Conservation (phyloP, 108 stramenopile species). For the Aurantiochytrium sp. region DNA sequence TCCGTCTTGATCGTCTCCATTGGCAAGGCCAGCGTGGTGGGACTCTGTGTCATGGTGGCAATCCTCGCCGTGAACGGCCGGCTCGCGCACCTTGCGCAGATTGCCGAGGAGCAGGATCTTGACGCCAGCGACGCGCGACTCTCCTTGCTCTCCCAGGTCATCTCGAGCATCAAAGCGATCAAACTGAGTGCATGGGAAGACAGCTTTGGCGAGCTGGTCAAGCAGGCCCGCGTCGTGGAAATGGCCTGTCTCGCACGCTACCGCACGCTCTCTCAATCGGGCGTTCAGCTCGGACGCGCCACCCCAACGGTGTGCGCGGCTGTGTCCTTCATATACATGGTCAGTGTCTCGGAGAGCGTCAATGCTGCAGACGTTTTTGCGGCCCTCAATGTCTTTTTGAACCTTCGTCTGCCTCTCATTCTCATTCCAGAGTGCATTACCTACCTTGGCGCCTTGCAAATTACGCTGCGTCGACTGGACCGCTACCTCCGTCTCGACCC, state of each 20-base stretch:
- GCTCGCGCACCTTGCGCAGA: background rate
- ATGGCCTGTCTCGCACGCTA: background rate
- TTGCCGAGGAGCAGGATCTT: background rate
- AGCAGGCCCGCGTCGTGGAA: background rate
- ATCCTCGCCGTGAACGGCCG: background rate
- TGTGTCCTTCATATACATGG: background rate
- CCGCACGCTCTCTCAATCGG: background rate
- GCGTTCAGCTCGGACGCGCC: background rate
- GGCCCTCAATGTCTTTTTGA: background rate
- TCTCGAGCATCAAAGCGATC: constrained; percentile 2
- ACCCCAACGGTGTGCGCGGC: background rate
- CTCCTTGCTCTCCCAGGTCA: background rate
- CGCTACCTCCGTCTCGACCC: background rate
- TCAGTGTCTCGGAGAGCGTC: background rate
- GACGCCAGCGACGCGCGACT: background rate
- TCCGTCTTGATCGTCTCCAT: background rate
- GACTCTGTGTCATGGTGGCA: background rate
- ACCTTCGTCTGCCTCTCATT: background rate
- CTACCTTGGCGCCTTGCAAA: background rate
- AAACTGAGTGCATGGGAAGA: constrained; percentile 4
- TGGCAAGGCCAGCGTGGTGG: background rate
- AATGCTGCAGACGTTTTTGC: background rate
- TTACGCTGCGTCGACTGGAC: background rate
- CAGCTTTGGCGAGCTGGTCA: background rate
- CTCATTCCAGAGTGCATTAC: background rate